Base-by-base conservation (phyloP, 164 flowering plant species). In the Warburgia ugandensis region DNA sequence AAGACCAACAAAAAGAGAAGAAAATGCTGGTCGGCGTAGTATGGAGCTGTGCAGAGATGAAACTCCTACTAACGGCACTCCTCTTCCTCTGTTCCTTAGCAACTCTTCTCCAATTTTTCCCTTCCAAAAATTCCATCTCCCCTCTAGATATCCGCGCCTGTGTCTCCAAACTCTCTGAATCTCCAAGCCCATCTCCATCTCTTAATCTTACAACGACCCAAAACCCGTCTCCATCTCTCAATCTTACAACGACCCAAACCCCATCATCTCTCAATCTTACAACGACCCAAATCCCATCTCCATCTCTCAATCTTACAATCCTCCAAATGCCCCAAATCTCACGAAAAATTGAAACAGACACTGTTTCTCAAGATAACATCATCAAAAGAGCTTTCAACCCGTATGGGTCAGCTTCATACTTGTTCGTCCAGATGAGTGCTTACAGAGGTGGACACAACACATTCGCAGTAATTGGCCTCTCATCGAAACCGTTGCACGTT, bases 391-490 rank as follows among this genome's bases (percentile, higher is more conserved):
- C 52, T 12, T 83, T 91, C 69, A 60, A 65, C 50, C 62, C 84
- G 1, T 69, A 59, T 57, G 98, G 96, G 14, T 29, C 76, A 0
- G 96, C 95, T 3, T 90, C 96, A 0, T 85, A 83, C 67, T 67
- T 56, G 45, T 91, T 87, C 71, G 61, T 91, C 39, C 74, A 73
- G 47, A 87, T 91, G 98, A 74, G 85, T n/a, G 69, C 96, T 6
- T 91, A 91, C 75, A 68, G 98, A 35, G 98, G 96, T 9, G 95
- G 96, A 2, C 58, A 68, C 49, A 58, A 70, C 68, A 71, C 81
- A 12, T 79, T 79, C 52, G 79, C 84, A 31, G 55, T 79, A 7
- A 30, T 69, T 25, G 84, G 77, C 21, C 66, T 79, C 12, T 51
- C 84, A 10, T 76, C 81, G 7, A 78, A 78, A 55, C 79, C 84